A percentile compares a stretch with the other conserved stretches of the same genome.
These are phyloP conservation scores for Xylariales sp. DNA, from an alignment of 2,329 filamentous ascomycete species.

Conservation along the genomic window DNA sequence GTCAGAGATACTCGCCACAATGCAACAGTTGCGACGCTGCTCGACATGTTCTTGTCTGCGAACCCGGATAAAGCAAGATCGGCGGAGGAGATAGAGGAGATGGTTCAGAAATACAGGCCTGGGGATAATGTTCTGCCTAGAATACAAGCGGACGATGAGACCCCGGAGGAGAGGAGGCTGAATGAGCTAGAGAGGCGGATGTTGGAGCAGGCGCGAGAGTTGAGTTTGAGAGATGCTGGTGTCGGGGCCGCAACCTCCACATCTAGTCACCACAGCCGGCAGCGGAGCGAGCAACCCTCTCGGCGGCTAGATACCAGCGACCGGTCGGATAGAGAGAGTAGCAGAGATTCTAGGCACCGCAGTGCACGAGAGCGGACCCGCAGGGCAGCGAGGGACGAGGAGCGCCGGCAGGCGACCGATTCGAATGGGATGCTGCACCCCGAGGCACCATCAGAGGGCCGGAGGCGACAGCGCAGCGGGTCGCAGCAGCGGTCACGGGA, in stretches of 20 bases:
- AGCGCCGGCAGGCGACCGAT: constrained; percentile 23
- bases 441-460: constrained; percentile 28
- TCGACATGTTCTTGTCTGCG: constrained; percentile 81
- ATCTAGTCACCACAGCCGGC: constrained; percentile 12
- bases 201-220: constrained; percentile 65
- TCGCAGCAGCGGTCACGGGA: constrained; percentile 37
- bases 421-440: constrained; percentile 32
- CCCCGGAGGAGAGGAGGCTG: constrained; percentile 45
- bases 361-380: constrained; percentile 17
- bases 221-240: constrained; percentile 68
- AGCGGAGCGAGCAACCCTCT: constrained; percentile 21
- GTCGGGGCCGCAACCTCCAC: constrained; percentile 44
- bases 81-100: constrained; percentile 69
- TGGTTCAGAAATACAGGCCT: constrained; percentile 70
- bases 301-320: constrained; percentile 24
- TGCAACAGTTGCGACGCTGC: constrained; percentile 80
- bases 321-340: constrained; percentile 25
- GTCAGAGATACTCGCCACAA: constrained; percentile 88
- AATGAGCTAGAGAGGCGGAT: constrained; percentile 66
- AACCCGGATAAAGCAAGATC: constrained; percentile 73
- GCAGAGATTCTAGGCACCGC: constrained; percentile 20
- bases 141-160: constrained; percentile 45
- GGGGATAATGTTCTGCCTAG: constrained; percentile 77
- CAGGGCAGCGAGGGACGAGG: constrained; percentile 23
- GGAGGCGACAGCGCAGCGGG: constrained; percentile 37